Percentiles rank a stretch among this genome's conserved stretches.
phyloP scores from a whole-genome alignment of 2,329 filamentous ascomycete species.

The Cryphonectria carpinicola region DNA sequence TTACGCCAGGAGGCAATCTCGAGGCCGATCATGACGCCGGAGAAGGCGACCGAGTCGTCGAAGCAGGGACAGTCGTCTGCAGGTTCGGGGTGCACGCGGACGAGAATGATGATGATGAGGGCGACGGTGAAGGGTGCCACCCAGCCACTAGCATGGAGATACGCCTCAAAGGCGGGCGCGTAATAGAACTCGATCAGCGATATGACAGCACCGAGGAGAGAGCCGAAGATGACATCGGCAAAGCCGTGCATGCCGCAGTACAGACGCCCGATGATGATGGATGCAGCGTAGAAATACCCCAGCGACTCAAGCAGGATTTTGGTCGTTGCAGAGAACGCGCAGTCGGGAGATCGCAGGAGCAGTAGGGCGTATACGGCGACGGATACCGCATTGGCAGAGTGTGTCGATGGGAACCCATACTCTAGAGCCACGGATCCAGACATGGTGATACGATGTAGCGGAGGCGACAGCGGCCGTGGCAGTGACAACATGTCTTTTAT shows the following conservation, averaged over 20 bases:
- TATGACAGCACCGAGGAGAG: constrained; percentile 71
- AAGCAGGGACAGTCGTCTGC: constrained; percentile 97
- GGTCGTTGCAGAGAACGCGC: constrained; percentile 60
- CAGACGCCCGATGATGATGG: constrained; percentile 86
- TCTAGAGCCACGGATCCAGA: constrained; percentile 93
- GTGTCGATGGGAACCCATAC: constrained; percentile 96
- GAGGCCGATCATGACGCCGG: constrained; percentile 84
- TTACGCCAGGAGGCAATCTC: constrained; percentile 86
- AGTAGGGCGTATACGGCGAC: constrained; percentile 85
- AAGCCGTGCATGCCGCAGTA: constrained; percentile 99
- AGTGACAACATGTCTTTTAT: constrained; percentile 93
- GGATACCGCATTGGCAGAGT: constrained; percentile 95
- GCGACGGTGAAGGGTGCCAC: constrained; percentile 66
- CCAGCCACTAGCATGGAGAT: constrained; percentile 68
- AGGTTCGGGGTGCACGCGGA: constrained; percentile 91
- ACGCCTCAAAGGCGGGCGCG: constrained; percentile 67
- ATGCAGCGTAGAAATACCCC: constrained; percentile 83
- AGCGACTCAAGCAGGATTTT: constrained; percentile 67
- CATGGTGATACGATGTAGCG: constrained; percentile 94
- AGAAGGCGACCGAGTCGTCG: constrained; percentile 93
- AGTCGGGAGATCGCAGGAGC: constrained; percentile 67
- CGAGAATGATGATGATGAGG: constrained; percentile 71
- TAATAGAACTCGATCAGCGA: constrained; percentile 64
- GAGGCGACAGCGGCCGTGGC: constrained; percentile 87
- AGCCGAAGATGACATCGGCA: constrained; percentile 84